These are phyloP conservation scores for Yamadazyma laniorum DNA, from an alignment of 805 yeast genomes.

Conservation along the genomic window DNA sequence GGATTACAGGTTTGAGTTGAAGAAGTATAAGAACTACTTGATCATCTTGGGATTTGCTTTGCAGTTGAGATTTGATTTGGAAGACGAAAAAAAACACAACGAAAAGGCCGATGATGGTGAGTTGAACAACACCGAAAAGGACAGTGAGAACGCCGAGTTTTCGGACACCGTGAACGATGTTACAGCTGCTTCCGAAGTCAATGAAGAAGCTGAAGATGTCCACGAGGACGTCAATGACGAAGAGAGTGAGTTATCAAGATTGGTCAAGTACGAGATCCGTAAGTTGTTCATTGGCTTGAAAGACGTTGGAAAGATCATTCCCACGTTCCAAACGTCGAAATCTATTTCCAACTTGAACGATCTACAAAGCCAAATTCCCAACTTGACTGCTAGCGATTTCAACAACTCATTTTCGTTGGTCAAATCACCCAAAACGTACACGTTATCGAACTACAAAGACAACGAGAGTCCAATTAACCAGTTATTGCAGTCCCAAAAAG, in stretches of 20 bases:
- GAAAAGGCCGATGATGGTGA: neutral
- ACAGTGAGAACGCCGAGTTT: slow-evolving; percentile 6
- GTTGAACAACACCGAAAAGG: neutral
- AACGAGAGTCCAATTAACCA: slow-evolving; percentile 37
- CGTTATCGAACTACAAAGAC: slow-evolving; percentile 35
- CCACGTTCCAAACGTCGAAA: slow-evolving; percentile 30
- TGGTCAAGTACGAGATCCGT: slow-evolving; percentile 33
- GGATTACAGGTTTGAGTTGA: slow-evolving; percentile 45
- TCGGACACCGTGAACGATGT: slow-evolving; percentile 4
- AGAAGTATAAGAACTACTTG: slow-evolving; percentile 46
- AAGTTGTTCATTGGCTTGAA: slow-evolving; percentile 30
- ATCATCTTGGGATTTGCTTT: slow-evolving; percentile 47
- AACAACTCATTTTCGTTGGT: slow-evolving; percentile 25
- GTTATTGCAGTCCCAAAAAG: slow-evolving; percentile 22
- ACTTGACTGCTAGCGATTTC: slow-evolving; percentile 15
- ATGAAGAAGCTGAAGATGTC: slow-evolving; percentile 4
- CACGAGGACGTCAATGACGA: slow-evolving; percentile 11
- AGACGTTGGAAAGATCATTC: slow-evolving; percentile 32
- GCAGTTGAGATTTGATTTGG: slow-evolving; percentile 43
- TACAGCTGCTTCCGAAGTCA: slow-evolving; percentile 1
- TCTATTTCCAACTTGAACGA: slow-evolving; percentile 22
- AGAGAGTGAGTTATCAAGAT: slow-evolving; percentile 31
- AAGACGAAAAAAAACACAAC: slow-evolving; percentile 27
- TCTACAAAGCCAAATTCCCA: slow-evolving; percentile 15
- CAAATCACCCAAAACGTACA: slow-evolving; percentile 42